Evolutionary conservation across 345 rosid genomes (phyloP), one percentile per base, ranked within the genome.

Genomic region (Hibiscus trionum): DNA sequence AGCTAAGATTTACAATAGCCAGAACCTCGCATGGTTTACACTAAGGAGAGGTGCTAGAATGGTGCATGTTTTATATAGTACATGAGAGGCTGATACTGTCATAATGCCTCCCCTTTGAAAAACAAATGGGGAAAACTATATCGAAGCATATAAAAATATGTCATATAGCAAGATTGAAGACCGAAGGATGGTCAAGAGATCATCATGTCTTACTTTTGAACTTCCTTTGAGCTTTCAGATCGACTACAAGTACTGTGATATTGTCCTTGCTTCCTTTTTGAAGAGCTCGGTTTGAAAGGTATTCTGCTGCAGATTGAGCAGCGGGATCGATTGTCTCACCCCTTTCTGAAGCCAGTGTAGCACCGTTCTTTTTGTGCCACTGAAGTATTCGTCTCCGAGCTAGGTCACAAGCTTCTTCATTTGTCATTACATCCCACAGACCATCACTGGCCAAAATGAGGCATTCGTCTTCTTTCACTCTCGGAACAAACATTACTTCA

Each of bases 191-290:
- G 46, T 61, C 76, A 74, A 75, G 31, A 72, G 33, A 24, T 60
- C 2, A 57, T 84, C 81, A 90, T 35, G 90, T 69, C 80, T 88
- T 89, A 80, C 78, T 84, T 86, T 87, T 92, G 81, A 86, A 85
- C 84, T 95, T 95, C 87, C 99, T 87, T 72, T 90, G 99, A 70
- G 93, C 85, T 87, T 89, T 92, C 83, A 92, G 85, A 81, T 95
- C 98, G 65, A 95, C 86, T 61, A 92, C 97, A 0, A 92, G 73
- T 24, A 95, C 86, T 5, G 90, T 85, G 71, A 90, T 84, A 80
- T 92, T 95, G 69, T 95, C 99, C 79, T 88, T 90, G 85, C 93
- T 92, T 70, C 99, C 99, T 69, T 89, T 95, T 24, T 87, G 96
- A 49, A 90, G 82, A 47, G 99, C 99, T 12, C 91, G 87, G 70